Base-by-base conservation (phyloP, 306 rosid genomes). In the Mimosa bimucronata region DNA sequence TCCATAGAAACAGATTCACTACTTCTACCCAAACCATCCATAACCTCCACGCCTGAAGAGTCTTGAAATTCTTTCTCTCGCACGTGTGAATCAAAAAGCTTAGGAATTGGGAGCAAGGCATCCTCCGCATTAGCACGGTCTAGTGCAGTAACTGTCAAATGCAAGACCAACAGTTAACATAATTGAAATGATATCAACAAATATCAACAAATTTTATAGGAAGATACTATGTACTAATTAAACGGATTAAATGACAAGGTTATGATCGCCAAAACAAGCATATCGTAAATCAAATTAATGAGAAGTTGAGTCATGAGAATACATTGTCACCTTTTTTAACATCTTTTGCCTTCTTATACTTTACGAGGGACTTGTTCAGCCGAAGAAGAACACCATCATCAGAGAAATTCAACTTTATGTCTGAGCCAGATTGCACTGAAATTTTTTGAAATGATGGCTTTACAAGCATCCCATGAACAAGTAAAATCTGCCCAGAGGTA, bases 81-180 rank as follows among this genome's bases (percentile, higher is more conserved):
- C 71, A 66, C 88, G 0, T 77, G 83, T 28, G 92, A 89, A 87
- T 90, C 78, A 74, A 87, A 90, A 79, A 91, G 79, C 88, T 87
- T 93, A 30, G 97, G 96, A 81, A 91, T 87, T 9, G 98, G 97
- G 80, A 85, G 92, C 80, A 90, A 81, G 31, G 99, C 99, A 78
- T 93, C 99, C 87, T 91, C 96, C 15, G 94, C 96, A 89, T 93
- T 93, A 68, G 99, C 92, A 80, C 97, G 90, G 81, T 93, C 99
- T 70, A 93, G 87, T 53, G 92, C 94, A 75, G 87, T 83, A 77
- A 91, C 96, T 93, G 97, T 40, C 73, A 70, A 76, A 87, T 72
- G 81, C 84, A 75, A 75, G 68, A 83, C 64, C 77, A 85, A 61
- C 76, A 60, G 75, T 83, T 83, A 86, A 83, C 48, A 73, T 70